Base-by-base conservation (phyloP, 306 rosid species). In the Cicer pinnatifidum region DNA sequence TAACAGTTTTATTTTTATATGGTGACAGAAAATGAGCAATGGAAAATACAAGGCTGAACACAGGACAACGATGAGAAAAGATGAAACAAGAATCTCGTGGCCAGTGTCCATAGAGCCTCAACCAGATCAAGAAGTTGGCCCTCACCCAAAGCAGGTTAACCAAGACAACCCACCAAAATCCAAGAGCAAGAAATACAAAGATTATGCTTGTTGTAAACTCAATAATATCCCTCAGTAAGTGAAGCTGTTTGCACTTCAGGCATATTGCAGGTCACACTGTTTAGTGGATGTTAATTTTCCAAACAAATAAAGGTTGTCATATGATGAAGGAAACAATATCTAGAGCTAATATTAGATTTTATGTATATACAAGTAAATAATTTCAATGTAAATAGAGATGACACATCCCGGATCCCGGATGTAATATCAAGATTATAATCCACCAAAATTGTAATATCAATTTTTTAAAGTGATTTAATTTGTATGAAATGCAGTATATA, bases 91-190 rank as follows among this genome's bases (percentile, higher is more conserved):
- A 78, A 87, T 91, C 67, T 91, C 97, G 0, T 89, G 96, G 91
- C 90, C 96, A 1, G 91, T 91, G 52, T 89, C 89, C 84, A 69
- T 91, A 74, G 91, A 91, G 48, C 96, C 97, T 1, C 86, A 89
- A 3, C 1, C 74, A 0, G 83, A 86, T 12, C 80, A 67, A 0
- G 69, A 37, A 16, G 82, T 89, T n/a, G 96, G 92, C 7, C 96
- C 97, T 45, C 69, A 80, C 20, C 87, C 88, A 3, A 75, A 72
- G 65, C 75, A 88, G 11, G 69, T 86, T n/a, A 44, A 73, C 64
- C 58, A 82, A 41, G 78, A 85, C 1, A 89, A 86, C 51, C 92
- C 96, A 4, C 82, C 97, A 1, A 88, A 89, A 44, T 91, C 71
- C 75, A 89, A 89, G 88, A 44, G 81, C 66, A 89, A 91, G 84